Base-by-base conservation (phyloP, 805 yeast genomes). In the Ogataea nitratoaversa region DNA sequence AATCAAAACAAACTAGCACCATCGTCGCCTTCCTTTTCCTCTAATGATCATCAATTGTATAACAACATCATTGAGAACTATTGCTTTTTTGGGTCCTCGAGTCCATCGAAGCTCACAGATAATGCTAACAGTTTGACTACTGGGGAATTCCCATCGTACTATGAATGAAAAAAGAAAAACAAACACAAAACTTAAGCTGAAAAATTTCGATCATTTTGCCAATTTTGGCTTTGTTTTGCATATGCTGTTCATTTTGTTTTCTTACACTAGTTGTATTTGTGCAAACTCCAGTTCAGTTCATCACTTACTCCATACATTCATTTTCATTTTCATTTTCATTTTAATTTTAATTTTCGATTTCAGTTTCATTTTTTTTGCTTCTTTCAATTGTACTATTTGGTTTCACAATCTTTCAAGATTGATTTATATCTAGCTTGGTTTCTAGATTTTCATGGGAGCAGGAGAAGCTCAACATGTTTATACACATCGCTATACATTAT, bases 1-100 rank as follows among this genome's bases (percentile, higher is more conserved):
- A 19, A n/a, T 19, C 16, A 19, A 27, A 13, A 13, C 8, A 18
- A 18, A 11, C 9, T 8, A 17, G 5, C 20, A 19, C 19, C 30
- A 22, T 25, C 11, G 18, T 30, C 32, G 20, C 7, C 32, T 13
- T 27, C 17, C 17, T n/a, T 20, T 27, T 7, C 30, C 14, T 35
- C 47, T 11, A 38, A 36, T 31, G 49, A 41, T 34, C 37, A 30
- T 34, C 49, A 43, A 34, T 49, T 48, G n/a, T 54, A 53, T 42
- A 45, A 48, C 27, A 49, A 50, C 34, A 44, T 51, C 32, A 46
- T 60, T 33, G 53, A 60, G 36, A 56, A 56, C 38, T 59, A 54
- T 42, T 60, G 65, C 37, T 60, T 60, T 37, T 59, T 46, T 38
- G 60, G 58, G 12, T 49, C 62, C 12, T 38, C 52, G 14, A 17